Conservation (phyloP, 345 rosid species). For the Linum lewisii region DNA sequence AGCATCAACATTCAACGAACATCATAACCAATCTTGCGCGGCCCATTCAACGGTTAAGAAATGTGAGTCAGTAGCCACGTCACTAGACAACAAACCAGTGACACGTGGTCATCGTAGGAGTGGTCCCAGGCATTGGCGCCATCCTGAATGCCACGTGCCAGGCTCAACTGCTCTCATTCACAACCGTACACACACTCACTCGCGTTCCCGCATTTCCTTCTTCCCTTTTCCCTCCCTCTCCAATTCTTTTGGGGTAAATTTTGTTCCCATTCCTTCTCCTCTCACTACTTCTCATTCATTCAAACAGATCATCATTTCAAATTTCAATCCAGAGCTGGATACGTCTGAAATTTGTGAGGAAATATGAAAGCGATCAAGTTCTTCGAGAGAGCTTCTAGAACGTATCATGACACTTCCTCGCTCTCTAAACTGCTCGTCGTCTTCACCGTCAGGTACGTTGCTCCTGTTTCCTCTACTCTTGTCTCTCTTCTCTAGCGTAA, state of each 20-base stretch:
- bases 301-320: no score
- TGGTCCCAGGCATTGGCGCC: no score
- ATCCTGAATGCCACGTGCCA: no score
- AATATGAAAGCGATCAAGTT: conserved; percentile 53
- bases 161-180: background rate
- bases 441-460: conserved; percentile 67
- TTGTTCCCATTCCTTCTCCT: background rate
- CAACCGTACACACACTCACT: background rate
- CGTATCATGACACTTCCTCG: conserved; percentile 56
- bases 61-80: no score
- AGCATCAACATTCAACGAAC: no score
- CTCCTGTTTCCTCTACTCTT: background rate
- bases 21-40: no score
- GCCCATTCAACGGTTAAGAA: no score
- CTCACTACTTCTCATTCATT: background rate
- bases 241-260: background rate
- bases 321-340: background rate
- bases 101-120: no score
- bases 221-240: background rate
- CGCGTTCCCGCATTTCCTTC: background rate
- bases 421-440: conserved; percentile 57
- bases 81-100: no score
- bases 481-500: background rate
- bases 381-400: conserved; percentile 50
- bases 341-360: background rate